Conservation (phyloP, 306 rosid species). For the Cucurbita moschata region DNA sequence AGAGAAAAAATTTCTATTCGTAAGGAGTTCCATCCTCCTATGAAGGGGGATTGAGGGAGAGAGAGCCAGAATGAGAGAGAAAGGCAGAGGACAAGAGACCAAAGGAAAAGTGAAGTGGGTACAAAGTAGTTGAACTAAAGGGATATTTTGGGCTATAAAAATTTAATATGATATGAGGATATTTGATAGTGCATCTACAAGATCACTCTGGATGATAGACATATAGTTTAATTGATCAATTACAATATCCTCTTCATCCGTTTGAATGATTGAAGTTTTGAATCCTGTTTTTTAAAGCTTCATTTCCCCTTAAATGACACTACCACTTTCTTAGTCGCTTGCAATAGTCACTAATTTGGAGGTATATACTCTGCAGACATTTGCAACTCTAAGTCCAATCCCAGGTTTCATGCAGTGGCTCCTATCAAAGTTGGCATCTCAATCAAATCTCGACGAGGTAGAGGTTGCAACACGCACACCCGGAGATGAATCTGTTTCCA, state of each 20-base stretch:
- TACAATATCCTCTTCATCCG: background rate
- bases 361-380: conserved; percentile 31
- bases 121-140: background rate
- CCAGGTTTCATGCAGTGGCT: conserved; percentile 95
- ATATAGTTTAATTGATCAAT: background rate
- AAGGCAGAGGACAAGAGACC: background rate
- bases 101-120: background rate
- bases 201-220: background rate
- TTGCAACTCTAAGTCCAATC: conserved; percentile 93
- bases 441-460: conserved; percentile 35
- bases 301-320: background rate
- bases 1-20: background rate
- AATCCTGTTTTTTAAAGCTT: background rate
- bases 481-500: conserved; percentile 36
- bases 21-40: background rate
- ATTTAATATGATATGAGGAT: background rate
- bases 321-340: background rate
- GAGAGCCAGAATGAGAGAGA: background rate
- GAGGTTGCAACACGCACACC: conserved; percentile 23
- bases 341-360: background rate
- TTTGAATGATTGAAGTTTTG: background rate
- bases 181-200: background rate
- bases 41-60: background rate
- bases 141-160: background rate
- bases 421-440: conserved; percentile 74